These are phyloP conservation scores for Dactylellina parvicollis DNA, from an alignment of 2,329 filamentous ascomycete genomes.

Conservation along the genomic window DNA sequence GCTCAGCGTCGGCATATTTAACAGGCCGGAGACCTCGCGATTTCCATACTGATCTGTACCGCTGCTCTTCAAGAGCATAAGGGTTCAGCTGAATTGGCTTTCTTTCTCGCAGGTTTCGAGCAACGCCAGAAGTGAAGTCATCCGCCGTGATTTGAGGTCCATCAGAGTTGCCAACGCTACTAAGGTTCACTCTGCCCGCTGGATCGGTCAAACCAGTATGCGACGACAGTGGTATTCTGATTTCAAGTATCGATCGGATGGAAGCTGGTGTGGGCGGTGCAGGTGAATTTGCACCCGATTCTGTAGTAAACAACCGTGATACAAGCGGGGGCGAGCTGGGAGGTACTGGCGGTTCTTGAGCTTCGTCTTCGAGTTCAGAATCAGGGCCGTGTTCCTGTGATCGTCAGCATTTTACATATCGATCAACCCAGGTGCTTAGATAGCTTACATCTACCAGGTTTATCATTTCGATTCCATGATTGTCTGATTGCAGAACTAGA, in stretches of 20 bases:
- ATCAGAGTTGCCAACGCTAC: constrained; percentile 20
- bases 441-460: constrained; percentile 40
- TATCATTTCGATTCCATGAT: constrained; percentile 6
- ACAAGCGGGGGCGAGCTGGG: constrained; percentile 43
- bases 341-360: not conserved
- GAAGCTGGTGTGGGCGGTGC: constrained; percentile 23
- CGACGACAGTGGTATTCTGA: constrained; percentile 9
- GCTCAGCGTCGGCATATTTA: constrained; percentile 51
- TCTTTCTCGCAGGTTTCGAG: constrained; percentile 56
- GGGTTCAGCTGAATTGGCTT: constrained; percentile 58
- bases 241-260: constrained; percentile 10
- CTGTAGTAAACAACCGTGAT: not conserved
- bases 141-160: constrained; percentile 16
- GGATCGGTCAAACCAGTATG: constrained; percentile 34
- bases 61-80: constrained; percentile 56
- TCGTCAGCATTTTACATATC: not conserved
- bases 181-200: constrained; percentile 9
- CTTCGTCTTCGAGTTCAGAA: constrained; percentile 29
- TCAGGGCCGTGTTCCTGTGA: constrained; percentile 44
- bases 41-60: constrained; percentile 56
- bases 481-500: not conserved
- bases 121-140: constrained; percentile 44
- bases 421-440: not conserved
- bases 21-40: constrained; percentile 56
- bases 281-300: constrained; percentile 10